Evolutionary conservation across 2,329 filamentous ascomycete genomes (phyloP).

Genomic region (Xylariaceae sp.): DNA sequence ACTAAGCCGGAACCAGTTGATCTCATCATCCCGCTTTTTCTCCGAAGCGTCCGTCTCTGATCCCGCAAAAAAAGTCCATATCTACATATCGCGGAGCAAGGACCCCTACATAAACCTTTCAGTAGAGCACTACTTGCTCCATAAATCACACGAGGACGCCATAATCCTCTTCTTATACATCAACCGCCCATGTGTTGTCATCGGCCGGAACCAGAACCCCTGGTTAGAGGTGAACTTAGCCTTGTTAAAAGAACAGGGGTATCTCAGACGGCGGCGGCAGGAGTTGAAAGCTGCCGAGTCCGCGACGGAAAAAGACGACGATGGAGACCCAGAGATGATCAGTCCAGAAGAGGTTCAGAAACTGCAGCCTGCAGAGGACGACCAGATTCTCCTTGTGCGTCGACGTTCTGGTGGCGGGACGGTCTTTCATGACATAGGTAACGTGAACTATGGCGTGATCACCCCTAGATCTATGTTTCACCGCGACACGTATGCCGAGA

Average conservation of each 20-base stretch:
- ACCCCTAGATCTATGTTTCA: constrained; percentile 72
- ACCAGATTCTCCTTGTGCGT: constrained; percentile 60
- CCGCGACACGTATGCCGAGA: constrained; percentile 80
- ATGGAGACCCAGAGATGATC: neutral
- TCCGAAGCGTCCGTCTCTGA: constrained; percentile 38
- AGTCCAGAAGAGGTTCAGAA: constrained; percentile 19
- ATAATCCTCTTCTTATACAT: constrained; percentile 81
- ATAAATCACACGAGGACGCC: constrained; percentile 64
- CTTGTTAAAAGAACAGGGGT: constrained; percentile 40
- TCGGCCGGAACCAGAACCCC: constrained; percentile 96
- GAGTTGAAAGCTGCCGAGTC: neutral
- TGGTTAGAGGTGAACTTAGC: constrained; percentile 84
- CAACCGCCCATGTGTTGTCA: constrained; percentile 80
- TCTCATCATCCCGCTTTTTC: constrained; percentile 19
- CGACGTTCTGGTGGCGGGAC: constrained; percentile 84
- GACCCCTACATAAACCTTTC: constrained; percentile 89
- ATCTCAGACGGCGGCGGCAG: constrained; percentile 8
- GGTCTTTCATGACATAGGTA: constrained; percentile 89
- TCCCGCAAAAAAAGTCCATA: constrained; percentile 50
- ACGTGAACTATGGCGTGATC: constrained; percentile 92
- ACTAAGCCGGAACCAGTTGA: neutral
- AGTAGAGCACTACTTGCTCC: constrained; percentile 84
- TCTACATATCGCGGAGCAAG: constrained; percentile 63
- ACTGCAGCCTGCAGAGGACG: constrained; percentile 15
- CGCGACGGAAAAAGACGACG: constrained; percentile 9